A percentile compares a stretch with the other conserved stretches of the same genome.
phyloP scores from a whole-genome alignment of 2,329 filamentous ascomycete genomes.

The Calonectria honghensis region DNA sequence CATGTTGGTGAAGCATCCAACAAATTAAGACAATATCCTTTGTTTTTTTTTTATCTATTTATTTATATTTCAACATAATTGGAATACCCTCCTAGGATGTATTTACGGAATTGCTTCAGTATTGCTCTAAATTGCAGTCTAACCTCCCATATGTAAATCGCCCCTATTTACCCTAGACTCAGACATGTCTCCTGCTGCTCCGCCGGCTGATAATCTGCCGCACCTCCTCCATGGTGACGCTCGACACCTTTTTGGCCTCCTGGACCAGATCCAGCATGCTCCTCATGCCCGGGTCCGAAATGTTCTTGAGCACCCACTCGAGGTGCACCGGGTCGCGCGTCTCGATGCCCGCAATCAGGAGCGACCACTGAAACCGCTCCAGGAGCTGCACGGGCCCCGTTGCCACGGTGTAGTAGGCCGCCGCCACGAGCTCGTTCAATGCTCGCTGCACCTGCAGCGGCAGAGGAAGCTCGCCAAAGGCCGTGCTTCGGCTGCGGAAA shows the following conservation, averaged over 20 bases:
- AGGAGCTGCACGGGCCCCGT: conserved; percentile 39
- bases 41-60: not conserved
- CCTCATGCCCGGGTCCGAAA: conserved; percentile 49
- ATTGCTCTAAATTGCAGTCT: not conserved
- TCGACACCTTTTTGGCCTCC: conserved; percentile 37
- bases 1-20: not conserved
- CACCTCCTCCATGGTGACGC: conserved; percentile 20
- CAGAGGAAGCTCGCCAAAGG: conserved; percentile 22
- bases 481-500: conserved; percentile 9
- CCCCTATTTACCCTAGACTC: conserved; percentile 11
- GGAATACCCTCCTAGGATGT: not conserved
- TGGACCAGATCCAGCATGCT: conserved; percentile 27
- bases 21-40: not conserved
- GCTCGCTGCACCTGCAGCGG: conserved; percentile 19
- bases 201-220: conserved; percentile 17
- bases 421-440: conserved; percentile 8
- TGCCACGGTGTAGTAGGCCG: conserved; percentile 38
- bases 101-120: conserved; percentile 10
- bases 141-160: not conserved
- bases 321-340: conserved; percentile 45
- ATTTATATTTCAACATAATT: not conserved
- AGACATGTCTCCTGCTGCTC: not conserved
- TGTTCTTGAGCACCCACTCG: conserved; percentile 47
- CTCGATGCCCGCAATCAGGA: conserved; percentile 46
- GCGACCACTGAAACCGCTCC: conserved; percentile 43